Evolutionary conservation across 257 asterid species (phyloP).

Genomic region (Solanum medicagineum): DNA sequence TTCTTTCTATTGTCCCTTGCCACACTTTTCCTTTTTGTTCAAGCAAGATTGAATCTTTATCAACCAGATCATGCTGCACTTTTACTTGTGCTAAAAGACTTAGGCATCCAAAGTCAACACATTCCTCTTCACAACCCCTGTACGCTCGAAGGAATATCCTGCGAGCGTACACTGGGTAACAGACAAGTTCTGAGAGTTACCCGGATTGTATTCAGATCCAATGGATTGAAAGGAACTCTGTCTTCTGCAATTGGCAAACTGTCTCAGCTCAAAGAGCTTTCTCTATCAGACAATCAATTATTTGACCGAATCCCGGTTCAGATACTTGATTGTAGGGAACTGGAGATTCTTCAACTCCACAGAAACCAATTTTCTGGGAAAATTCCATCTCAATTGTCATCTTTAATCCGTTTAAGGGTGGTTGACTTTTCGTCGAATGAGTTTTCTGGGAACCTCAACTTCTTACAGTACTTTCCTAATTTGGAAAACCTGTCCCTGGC

Average conservation of each 20-base stretch:
- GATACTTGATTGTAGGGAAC: slow-evolving; percentile 38
- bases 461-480: slow-evolving; percentile 59
- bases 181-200: slow-evolving; percentile 34
- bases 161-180: slow-evolving; percentile 28
- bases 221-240: slow-evolving; percentile 27
- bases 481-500: slow-evolving; percentile 62
- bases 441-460: slow-evolving; percentile 43
- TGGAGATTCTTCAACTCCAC: slow-evolving; percentile 44
- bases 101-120: slow-evolving; percentile 15
- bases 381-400: slow-evolving; percentile 42
- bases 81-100: slow-evolving; percentile 17
- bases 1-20: slow-evolving; percentile 15
- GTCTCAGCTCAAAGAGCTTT: slow-evolving; percentile 55
- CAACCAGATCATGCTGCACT: slow-evolving; percentile 31
- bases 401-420: slow-evolving; percentile 29
- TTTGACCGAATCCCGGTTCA: slow-evolving; percentile 48
- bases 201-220: slow-evolving; percentile 40
- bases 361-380: slow-evolving; percentile 43
- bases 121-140: slow-evolving; percentile 21
- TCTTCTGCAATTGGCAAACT: slow-evolving; percentile 60
- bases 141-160: slow-evolving; percentile 43
- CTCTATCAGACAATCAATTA: slow-evolving; percentile 42
- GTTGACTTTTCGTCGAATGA: slow-evolving; percentile 55
- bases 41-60: slow-evolving; percentile 25
- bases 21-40: slow-evolving; percentile 14